Base-by-base conservation (phyloP, 768 basidiomycete species). In the Lentinula guzmanii region DNA sequence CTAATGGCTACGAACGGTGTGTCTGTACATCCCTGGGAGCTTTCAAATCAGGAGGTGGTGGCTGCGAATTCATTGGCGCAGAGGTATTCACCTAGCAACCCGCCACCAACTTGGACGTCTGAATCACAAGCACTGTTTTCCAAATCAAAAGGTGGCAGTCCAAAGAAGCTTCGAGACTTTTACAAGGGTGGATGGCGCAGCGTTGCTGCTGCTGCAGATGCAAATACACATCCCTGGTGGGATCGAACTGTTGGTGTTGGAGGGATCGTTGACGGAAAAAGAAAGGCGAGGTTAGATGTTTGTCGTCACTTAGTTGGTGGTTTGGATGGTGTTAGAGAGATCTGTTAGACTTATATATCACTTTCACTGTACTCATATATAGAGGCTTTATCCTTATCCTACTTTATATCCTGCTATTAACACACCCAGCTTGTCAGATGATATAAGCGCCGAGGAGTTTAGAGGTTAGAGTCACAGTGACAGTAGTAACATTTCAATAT, bases 1-100 rank as follows among this genome's bases (percentile, higher is more conserved):
- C 80, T 81, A 10, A 70, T 90, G 37, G 86, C 84, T 1, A 65
- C 75, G 1, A 84, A 87, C 62, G 90, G 90, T 0, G 84, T 86
- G 63, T 72, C 74, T 21, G 71, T 68, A 1, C 66, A 74, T 7
- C 63, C 74, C 24, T 50, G 45, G 39, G 48, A 51, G 9, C 9
- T 42, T 11, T 33, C 39, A 8, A 39, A 31, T n/a, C 28, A 48
- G 9, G 41, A 46, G 3, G 3, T 48, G 24, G 37, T n/a, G 9
- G 3, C 48, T 41, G 18, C 56, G n/a, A 76, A 58, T 66, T 69
- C 67, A 1, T 24, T 15, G 15, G 18, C 9, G 28, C 39, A 37
- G 66, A 69, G 66, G 1, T 79, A 79, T 68, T 81, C 79, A 1
- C 71, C 52, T 52, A 58, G 66, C 35, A 75, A 77, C 56, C 82